Conservation (phyloP, 2,329 filamentous ascomycete genomes). For the Bipolaris victoriae region DNA sequence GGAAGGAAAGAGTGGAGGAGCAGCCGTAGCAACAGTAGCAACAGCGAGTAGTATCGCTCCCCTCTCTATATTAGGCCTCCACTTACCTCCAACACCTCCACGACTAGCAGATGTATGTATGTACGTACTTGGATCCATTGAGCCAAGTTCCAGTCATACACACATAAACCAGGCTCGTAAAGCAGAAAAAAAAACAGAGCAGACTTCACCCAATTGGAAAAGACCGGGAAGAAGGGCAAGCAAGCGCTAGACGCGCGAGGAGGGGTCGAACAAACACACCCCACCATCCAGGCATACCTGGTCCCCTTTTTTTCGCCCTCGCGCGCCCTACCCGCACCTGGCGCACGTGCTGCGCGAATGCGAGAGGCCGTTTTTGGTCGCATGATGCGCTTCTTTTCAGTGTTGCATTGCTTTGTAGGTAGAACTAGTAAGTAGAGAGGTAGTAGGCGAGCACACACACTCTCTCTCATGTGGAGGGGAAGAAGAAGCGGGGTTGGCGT, state of each 20-base stretch:
- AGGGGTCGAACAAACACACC: too few species aligned
- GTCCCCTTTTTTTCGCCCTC: neutral
- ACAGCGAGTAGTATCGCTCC: too few species aligned
- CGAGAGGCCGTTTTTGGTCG: neutral
- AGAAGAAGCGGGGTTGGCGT: neutral
- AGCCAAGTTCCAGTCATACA: neutral
- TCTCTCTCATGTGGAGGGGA: neutral
- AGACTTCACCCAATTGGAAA: too few species aligned
- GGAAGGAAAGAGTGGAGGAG: neutral
- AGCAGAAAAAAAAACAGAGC: too few species aligned
- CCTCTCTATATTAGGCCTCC: too few species aligned
- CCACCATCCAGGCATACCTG: slow-evolving; percentile 6
- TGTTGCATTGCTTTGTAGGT: too few species aligned
- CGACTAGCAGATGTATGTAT: neutral
- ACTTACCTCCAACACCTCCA: too few species aligned
- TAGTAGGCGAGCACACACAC: too few species aligned
- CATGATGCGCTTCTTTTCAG: slow-evolving; percentile 4
- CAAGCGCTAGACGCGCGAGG: too few species aligned
- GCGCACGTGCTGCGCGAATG: slow-evolving; percentile 1
- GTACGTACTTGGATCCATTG: neutral
- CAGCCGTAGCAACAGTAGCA: too few species aligned
- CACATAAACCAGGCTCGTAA: neutral
- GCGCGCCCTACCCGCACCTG: slow-evolving; percentile 18
- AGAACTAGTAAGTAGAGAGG: too few species aligned
- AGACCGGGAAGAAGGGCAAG: too few species aligned